Evolutionary conservation across 192 early-diverging fungal genomes (phyloP).

Genomic region (Mortierella hygrophila): DNA sequence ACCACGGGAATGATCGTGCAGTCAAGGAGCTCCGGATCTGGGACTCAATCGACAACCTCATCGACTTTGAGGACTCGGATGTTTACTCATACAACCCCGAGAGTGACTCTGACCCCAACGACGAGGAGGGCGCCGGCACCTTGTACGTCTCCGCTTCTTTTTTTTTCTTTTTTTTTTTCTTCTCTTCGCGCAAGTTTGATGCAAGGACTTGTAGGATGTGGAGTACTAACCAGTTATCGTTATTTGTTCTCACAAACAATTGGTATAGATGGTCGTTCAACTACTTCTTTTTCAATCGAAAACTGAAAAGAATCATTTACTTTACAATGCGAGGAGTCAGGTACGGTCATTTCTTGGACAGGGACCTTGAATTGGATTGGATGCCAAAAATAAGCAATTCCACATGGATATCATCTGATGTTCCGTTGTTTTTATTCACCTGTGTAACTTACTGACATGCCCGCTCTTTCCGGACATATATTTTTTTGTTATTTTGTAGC

Average conservation of each 20-base stretch:
- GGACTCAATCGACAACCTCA: constrained; percentile 88
- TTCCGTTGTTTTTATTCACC: background rate
- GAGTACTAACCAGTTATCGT: background rate
- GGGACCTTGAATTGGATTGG: background rate
- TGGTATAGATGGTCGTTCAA: constrained; percentile 90
- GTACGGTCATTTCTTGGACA: constrained; percentile 59
- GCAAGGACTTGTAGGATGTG: background rate
- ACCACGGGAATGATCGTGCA: constrained; percentile 78
- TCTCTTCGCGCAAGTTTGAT: background rate
- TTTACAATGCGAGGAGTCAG: constrained; percentile 92
- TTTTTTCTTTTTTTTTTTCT: constrained; percentile 27
- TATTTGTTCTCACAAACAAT: background rate
- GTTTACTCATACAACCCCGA: constrained; percentile 94
- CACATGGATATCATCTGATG: background rate
- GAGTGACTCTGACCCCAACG: constrained; percentile 90
- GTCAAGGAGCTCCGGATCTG: constrained; percentile 82
- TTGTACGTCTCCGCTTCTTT: constrained; percentile 27
- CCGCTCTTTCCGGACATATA: background rate
- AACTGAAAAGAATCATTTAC: constrained; percentile 92
- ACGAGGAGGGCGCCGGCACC: constrained; percentile 82
- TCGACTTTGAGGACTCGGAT: constrained; percentile 87
- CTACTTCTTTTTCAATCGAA: constrained; percentile 97
- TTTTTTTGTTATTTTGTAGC: constrained; percentile 12
- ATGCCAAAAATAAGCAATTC: background rate
- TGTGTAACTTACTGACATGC: background rate